Evolutionary conservation across 306 rosid species (phyloP).

Genomic region (Fragaria nilgerrensis): DNA sequence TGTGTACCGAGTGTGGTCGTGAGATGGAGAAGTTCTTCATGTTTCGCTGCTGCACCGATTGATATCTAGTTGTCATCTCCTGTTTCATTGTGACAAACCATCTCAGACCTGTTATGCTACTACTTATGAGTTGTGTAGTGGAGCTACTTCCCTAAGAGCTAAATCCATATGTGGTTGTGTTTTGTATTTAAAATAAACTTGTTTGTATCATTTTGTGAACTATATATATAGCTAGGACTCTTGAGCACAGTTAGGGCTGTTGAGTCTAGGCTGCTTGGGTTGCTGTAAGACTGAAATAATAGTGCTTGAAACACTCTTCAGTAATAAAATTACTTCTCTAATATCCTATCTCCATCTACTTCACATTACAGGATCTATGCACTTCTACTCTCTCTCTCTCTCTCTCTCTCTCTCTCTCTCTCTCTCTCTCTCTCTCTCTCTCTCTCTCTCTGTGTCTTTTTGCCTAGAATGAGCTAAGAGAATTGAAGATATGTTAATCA

Average conservation of each 20-base stretch:
- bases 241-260: background rate
- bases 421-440: no score
- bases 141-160: slow-evolving; percentile 1
- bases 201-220: slow-evolving; percentile 6
- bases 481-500: no score
- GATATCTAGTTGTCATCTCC: background rate
- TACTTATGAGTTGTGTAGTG: slow-evolving; percentile 1
- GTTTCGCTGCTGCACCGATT: slow-evolving; percentile 80
- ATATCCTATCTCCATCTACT: background rate
- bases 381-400: no score
- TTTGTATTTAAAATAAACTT: background rate
- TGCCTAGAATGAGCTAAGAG: no score
- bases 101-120: background rate
- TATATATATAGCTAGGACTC: background rate
- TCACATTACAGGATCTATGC: background rate
- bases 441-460: no score
- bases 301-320: background rate
- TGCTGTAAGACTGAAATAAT: background rate
- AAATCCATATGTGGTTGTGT: background rate
- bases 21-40: slow-evolving; percentile 88
- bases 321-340: background rate
- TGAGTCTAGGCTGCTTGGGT: background rate
- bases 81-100: background rate
- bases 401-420: no score
- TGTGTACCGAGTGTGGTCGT: slow-evolving; percentile 79